These are phyloP conservation scores for Dendrobium officinale DNA, from an alignment of 106 monocot genomes.

Conservation along the genomic window DNA sequence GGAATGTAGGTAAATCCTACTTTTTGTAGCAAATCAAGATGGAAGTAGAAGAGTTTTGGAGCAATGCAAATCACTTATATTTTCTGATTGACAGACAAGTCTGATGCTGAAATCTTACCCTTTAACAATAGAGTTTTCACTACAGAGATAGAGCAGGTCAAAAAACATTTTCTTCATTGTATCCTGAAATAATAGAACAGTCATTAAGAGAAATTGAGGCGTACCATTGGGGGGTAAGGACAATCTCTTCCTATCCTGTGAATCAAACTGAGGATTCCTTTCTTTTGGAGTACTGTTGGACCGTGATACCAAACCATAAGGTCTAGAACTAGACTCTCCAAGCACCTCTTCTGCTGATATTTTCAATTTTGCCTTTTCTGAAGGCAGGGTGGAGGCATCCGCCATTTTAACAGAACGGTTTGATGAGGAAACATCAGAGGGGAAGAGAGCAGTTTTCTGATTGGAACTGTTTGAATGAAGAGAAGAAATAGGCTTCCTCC, in stretches of 20 bases:
- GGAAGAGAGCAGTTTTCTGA: conserved; percentile 31
- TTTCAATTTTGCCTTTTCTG: conserved; percentile 32
- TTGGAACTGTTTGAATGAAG: conserved; percentile 28
- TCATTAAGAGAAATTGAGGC: neutral
- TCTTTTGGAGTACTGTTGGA: conserved; percentile 70
- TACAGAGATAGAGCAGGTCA: neutral
- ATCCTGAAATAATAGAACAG: too few species aligned
- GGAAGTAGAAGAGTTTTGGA: neutral
- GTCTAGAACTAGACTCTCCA: conserved; percentile 36
- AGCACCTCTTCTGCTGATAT: conserved; percentile 22
- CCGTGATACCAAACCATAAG: conserved; percentile 34
- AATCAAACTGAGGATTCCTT: conserved; percentile 35
- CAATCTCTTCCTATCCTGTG: conserved; percentile 53
- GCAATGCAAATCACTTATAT: neutral
- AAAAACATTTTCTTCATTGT: neutral
- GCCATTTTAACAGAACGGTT: conserved; percentile 19
- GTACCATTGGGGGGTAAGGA: conserved; percentile 56
- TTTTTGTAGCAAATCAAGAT: neutral
- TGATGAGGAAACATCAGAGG: conserved; percentile 46
- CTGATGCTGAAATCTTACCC: neutral
- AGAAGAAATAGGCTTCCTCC: conserved; percentile 29
- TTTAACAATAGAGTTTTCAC: neutral
- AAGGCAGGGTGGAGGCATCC: neutral
- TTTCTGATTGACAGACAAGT: neutral
- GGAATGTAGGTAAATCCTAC: neutral